A percentile compares a stretch with the other conserved stretches of the same genome.
Conservation (phyloP, 2,329 filamentous ascomycete genomes). For the Talaromyces funiculosus region DNA sequence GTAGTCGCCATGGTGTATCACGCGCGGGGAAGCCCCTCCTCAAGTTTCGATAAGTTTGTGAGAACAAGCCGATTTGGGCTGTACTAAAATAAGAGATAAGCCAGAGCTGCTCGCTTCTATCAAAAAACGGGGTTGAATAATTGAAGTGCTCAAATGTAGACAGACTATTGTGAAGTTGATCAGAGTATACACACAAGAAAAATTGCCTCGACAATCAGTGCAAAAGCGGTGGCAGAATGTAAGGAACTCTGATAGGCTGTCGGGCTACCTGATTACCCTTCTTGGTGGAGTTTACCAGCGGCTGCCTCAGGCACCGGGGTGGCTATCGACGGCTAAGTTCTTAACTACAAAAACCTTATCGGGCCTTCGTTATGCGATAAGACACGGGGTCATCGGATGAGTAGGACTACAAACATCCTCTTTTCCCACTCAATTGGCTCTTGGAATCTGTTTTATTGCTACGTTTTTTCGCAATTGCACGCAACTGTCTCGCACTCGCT, state of each 20-base stretch:
- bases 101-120: not conserved
- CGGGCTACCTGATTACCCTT: not conserved
- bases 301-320: conserved; percentile 7
- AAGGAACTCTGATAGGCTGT: not conserved
- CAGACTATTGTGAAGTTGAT: not conserved
- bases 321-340: not conserved
- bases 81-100: not conserved
- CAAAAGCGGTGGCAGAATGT: conserved; percentile 4
- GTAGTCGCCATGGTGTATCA: conserved; percentile 77
- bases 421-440: not conserved
- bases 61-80: not conserved
- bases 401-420: not conserved
- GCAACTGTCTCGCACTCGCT: not conserved
- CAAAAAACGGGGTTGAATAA: not conserved
- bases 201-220: not conserved
- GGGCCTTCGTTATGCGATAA: not conserved
- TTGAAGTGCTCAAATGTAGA: not conserved
- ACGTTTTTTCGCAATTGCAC: not conserved
- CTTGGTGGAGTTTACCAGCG: not conserved
- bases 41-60: not conserved
- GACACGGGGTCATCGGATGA: not conserved
- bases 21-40: not conserved
- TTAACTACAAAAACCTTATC: not conserved
- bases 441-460: not conserved
- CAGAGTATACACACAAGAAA: not conserved